Percentiles rank a stretch among this genome's conserved stretches.
Conservation (phyloP, 2,329 filamentous ascomycete species). For the Apiospora pterosperma region DNA sequence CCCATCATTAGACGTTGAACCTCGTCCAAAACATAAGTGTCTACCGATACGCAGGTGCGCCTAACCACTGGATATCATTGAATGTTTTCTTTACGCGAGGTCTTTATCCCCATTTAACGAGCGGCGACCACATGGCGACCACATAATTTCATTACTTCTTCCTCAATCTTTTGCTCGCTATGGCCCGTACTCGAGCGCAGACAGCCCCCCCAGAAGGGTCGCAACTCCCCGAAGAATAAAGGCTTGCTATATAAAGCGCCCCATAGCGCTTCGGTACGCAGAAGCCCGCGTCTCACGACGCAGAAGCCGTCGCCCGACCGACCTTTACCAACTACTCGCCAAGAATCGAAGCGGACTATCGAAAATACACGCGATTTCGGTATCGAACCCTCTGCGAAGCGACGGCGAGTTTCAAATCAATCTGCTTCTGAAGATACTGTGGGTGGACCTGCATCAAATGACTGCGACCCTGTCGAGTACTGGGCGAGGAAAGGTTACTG, state of each 20-base stretch:
- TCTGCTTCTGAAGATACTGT: not conserved
- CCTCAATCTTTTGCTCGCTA: not conserved
- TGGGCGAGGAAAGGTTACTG: slow-evolving; percentile 16
- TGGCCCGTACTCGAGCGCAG: slow-evolving; percentile 4
- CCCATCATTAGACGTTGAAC: not conserved
- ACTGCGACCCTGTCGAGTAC: slow-evolving; percentile 12
- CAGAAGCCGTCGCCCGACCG: no score
- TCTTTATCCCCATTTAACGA: not conserved
- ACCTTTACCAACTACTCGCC: not conserved
- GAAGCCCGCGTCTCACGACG: not conserved
- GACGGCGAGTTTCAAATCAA: not conserved
- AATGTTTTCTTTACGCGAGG: not conserved
- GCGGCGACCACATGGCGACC: not conserved
- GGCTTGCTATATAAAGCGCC: not conserved
- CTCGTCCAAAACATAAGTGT: not conserved
- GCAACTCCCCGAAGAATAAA: not conserved
- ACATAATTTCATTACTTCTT: not conserved
- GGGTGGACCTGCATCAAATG: not conserved
- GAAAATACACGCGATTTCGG: not conserved
- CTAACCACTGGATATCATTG: not conserved
- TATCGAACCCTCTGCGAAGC: not conserved
- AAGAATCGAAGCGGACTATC: not conserved
- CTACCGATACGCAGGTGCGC: not conserved
- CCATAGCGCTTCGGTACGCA: not conserved
- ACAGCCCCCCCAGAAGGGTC: not conserved